Evolutionary conservation across 2,329 filamentous ascomycete genomes (phyloP).

Genomic region (Cladophialophora bantiana): DNA sequence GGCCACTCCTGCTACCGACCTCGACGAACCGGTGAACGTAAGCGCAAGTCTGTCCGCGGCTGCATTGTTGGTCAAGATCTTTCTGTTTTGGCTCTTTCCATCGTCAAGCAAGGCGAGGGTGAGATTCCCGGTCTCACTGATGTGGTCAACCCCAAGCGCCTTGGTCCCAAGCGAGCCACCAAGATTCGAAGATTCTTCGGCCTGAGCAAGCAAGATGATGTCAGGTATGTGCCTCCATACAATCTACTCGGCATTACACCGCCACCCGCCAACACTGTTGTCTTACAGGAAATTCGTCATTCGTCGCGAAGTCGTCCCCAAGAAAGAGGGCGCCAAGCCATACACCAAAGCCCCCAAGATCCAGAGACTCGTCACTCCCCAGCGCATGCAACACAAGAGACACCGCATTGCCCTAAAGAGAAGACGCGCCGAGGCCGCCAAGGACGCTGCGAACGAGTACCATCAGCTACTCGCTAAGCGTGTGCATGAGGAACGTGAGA

Average conservation of each 20-base stretch:
- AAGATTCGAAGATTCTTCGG: conserved; percentile 99
- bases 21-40: conserved; percentile 97
- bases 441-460: conserved; percentile 99
- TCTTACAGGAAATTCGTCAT: conserved; percentile 99
- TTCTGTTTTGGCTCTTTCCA: conserved; percentile 88
- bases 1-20: conserved; percentile 99
- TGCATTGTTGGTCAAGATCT: conserved; percentile 98
- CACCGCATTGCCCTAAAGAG: conserved; percentile 98
- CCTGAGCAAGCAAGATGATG: conserved; percentile 99
- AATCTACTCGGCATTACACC: background rate
- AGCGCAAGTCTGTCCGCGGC: conserved; percentile 98
- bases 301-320: conserved; percentile 95
- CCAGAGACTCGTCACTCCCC: conserved; percentile 98
- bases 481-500: conserved; percentile 92
- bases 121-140: conserved; percentile 98
- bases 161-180: conserved; percentile 99
- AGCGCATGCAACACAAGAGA: conserved; percentile 99
- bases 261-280: conserved; percentile 40
- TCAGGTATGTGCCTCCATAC: conserved; percentile 68
- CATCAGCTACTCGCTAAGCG: conserved; percentile 95
- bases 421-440: conserved; percentile 93
- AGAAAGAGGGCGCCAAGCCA: conserved; percentile 95
- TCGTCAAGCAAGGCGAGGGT: conserved; percentile 96
- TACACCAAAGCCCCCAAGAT: conserved; percentile 99
- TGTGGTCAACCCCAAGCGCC: conserved; percentile 97